Conservation (phyloP, 352 stramenopile genomes). For the Pythium aphanidermatum region DNA sequence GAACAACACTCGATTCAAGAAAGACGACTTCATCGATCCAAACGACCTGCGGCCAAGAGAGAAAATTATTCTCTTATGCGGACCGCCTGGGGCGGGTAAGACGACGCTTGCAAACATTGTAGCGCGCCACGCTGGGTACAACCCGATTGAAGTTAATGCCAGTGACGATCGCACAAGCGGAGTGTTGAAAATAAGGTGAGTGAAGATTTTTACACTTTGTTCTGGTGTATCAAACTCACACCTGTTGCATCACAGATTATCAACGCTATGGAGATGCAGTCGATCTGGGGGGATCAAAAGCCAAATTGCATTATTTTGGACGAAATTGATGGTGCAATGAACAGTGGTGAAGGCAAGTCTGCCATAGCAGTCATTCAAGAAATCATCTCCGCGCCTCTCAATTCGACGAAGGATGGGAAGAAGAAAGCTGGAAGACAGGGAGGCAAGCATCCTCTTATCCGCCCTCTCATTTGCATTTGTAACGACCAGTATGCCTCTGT, state of each 20-base stretch:
- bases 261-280: slow-evolving; percentile 91
- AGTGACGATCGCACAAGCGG: slow-evolving; percentile 94
- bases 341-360: slow-evolving; percentile 71
- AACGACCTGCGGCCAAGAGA: slow-evolving; percentile 50
- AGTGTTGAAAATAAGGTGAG: slow-evolving; percentile 70
- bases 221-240: neutral
- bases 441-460: slow-evolving; percentile 74
- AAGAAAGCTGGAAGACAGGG: slow-evolving; percentile 9
- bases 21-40: slow-evolving; percentile 9
- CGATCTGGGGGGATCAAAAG: slow-evolving; percentile 80
- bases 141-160: slow-evolving; percentile 96
- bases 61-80: slow-evolving; percentile 95
- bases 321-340: slow-evolving; percentile 96
- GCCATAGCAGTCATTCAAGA: slow-evolving; percentile 91
- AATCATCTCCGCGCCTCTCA: slow-evolving; percentile 87
- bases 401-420: slow-evolving; percentile 35
- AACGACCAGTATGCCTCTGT: slow-evolving; percentile 97
- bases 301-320: slow-evolving; percentile 98
- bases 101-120: slow-evolving; percentile 97
- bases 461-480: slow-evolving; percentile 98
- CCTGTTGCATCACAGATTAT: slow-evolving; percentile 42
- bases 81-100: slow-evolving; percentile 92
- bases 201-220: neutral
- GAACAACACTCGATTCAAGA: too few relatives aligned
- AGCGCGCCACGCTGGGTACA: slow-evolving; percentile 94